Evolutionary conservation across 306 rosid genomes (phyloP).

Genomic region (Lathyrus oleraceus): DNA sequence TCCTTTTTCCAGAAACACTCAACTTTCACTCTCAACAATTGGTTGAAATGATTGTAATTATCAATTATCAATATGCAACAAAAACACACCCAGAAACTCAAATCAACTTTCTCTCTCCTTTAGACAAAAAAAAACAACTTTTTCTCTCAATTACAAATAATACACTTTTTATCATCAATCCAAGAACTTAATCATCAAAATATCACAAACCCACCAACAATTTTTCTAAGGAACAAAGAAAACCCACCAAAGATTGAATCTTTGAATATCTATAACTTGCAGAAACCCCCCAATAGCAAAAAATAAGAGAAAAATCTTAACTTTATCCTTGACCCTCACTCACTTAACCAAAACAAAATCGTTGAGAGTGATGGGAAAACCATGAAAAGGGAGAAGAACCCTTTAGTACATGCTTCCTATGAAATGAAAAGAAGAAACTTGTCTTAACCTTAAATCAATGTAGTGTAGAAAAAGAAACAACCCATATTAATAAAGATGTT

Average conservation of each 20-base stretch:
- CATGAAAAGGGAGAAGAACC: slow-evolving; percentile 12
- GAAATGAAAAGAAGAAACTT: slow-evolving; percentile 34
- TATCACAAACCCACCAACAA: slow-evolving; percentile 29
- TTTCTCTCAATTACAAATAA: neutral
- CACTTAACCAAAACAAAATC: neutral
- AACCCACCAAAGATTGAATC: slow-evolving; percentile 17
- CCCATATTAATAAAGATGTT: neutral
- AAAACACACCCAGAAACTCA: neutral
- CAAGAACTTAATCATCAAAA: slow-evolving; percentile 33
- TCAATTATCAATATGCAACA: neutral
- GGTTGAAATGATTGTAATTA: neutral
- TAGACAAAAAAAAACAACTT: slow-evolving; percentile 14
- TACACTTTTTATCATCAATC: neutral
- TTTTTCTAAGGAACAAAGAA: neutral
- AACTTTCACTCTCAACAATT: slow-evolving; percentile 9
- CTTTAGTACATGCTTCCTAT: neutral
- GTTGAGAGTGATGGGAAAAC: neutral
- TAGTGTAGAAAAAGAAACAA: neutral
- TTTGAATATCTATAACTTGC: slow-evolving; percentile 32
- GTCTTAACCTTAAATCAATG: slow-evolving; percentile 35
- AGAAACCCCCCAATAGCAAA: neutral
- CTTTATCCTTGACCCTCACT: slow-evolving; percentile 3
- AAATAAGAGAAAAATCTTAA: neutral
- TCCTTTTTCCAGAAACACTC: neutral
- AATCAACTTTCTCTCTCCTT: slow-evolving; percentile 1